These are phyloP conservation scores for Galerina marginata DNA, from an alignment of 768 basidiomycete genomes.

Conservation along the genomic window DNA sequence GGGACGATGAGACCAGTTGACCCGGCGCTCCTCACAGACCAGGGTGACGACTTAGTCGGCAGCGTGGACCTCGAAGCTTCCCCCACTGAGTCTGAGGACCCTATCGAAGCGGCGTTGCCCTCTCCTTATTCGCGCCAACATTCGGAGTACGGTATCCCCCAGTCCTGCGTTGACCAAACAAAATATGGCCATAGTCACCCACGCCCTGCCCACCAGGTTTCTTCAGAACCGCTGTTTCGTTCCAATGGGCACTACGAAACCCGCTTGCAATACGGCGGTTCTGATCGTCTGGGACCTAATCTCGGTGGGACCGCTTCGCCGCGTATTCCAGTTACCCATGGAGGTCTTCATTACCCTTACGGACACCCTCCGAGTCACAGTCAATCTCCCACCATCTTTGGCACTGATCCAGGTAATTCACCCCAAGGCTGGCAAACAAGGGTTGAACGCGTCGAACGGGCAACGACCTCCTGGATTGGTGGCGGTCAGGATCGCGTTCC, in stretches of 20 bases:
- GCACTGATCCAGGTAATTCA: conserved; percentile 15
- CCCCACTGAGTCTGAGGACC: conserved; percentile 42
- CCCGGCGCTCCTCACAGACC: conserved; percentile 31
- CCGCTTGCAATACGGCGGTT: conserved; percentile 26
- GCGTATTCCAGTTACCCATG: conserved; percentile 20
- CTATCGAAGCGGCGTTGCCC: conserved; percentile 27
- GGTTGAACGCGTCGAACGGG: conserved; percentile 18
- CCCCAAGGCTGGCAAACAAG: conserved; percentile 26
- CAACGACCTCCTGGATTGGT: conserved; percentile 18
- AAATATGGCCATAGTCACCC: conserved; percentile 29
- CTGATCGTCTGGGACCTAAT: conserved; percentile 23
- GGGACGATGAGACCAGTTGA: conserved; percentile 33
- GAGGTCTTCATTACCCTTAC: conserved; percentile 26
- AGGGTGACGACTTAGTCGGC: conserved; percentile 35
- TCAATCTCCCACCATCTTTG: conserved; percentile 25
- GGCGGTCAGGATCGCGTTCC: conserved; percentile 18
- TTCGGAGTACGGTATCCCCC: conserved; percentile 31
- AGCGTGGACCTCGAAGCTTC: conserved; percentile 43
- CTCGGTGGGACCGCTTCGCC: conserved; percentile 23
- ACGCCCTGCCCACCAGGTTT: conserved; percentile 30
- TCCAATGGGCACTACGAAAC: conserved; percentile 31
- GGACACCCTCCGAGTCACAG: conserved; percentile 15
- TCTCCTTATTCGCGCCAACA: conserved; percentile 28
- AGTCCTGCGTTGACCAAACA: conserved; percentile 28
- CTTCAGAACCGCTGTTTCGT: conserved; percentile 28